Percentiles rank a stretch among this genome's conserved stretches.
Conservation (phyloP, 306 rosid species). For the Cercis canadensis region DNA sequence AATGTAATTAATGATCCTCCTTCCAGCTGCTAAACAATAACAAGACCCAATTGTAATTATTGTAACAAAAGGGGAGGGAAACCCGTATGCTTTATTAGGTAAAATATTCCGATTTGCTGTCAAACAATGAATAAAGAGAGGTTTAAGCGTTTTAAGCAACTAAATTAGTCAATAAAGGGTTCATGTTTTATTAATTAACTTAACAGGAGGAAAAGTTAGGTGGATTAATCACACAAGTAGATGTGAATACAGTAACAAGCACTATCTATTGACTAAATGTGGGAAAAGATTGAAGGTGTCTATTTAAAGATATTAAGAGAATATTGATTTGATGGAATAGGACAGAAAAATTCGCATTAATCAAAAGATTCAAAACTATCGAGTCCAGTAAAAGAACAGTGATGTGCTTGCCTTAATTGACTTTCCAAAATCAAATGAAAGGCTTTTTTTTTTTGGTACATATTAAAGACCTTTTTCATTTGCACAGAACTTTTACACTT, state of each 20-base stretch:
- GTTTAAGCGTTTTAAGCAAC: constrained; percentile 53
- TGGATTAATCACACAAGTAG: background rate
- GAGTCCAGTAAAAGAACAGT: constrained; percentile 13
- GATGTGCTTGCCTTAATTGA: no score
- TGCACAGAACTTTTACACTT: no score
- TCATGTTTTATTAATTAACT: constrained; percentile 32
- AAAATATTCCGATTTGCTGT: constrained; percentile 57
- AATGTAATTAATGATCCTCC: background rate
- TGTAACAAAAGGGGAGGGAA: constrained; percentile 35
- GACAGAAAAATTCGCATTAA: constrained; percentile 42
- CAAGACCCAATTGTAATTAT: background rate
- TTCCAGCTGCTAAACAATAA: constrained; percentile 48
- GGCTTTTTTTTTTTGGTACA: no score
- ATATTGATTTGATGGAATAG: constrained; percentile 43
- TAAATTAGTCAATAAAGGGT: constrained; percentile 46
- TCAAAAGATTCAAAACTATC: constrained; percentile 13
- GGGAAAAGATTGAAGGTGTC: constrained; percentile 15
- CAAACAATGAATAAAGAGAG: constrained; percentile 47
- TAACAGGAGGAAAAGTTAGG: constrained; percentile 2
- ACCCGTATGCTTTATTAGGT: constrained; percentile 54
- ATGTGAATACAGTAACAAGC: constrained; percentile 39
- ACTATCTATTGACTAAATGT: constrained; percentile 39
- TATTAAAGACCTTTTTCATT: no score
- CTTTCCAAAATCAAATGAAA: no score
- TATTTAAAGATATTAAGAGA: constrained; percentile 33